These are phyloP conservation scores for Boletus barrowsii DNA, from an alignment of 768 basidiomycete species.

Conservation along the genomic window DNA sequence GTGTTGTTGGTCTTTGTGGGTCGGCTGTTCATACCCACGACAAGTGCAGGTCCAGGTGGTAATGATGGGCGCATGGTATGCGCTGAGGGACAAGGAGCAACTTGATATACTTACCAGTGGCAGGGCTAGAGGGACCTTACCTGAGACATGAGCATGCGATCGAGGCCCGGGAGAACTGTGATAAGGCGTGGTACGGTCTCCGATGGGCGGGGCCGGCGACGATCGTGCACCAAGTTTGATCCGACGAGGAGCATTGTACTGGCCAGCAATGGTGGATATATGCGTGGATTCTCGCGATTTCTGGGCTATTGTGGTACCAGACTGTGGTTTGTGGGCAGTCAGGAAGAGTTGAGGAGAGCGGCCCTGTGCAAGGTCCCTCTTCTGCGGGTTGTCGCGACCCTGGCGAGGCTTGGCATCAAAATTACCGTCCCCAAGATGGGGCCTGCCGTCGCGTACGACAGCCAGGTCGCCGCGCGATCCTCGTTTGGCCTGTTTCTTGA, in stretches of 20 bases:
- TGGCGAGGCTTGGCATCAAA: not conserved
- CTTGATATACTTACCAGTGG: conserved; percentile 8
- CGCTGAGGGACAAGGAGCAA: conserved; percentile 4
- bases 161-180: conserved; percentile 11
- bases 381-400: not conserved
- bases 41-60: not conserved
- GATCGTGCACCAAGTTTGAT: not conserved
- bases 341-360: not conserved
- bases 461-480: not conserved
- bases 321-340: not conserved
- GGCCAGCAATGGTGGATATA: conserved; percentile 6
- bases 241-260: not conserved
- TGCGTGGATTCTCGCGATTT: conserved; percentile 7
- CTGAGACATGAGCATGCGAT: not conserved
- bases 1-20: not conserved
- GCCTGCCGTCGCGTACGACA: not conserved
- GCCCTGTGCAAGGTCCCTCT: too few relatives aligned
- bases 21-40: not conserved
- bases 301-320: not conserved
- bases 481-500: conserved; percentile 40
- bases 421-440: not conserved
- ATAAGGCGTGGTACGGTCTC: not conserved
- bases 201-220: not conserved
- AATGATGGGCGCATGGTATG: not conserved
- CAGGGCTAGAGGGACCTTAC: conserved; percentile 10